Conservation (phyloP, 257 asterid species). For the Petunia axillaris region DNA sequence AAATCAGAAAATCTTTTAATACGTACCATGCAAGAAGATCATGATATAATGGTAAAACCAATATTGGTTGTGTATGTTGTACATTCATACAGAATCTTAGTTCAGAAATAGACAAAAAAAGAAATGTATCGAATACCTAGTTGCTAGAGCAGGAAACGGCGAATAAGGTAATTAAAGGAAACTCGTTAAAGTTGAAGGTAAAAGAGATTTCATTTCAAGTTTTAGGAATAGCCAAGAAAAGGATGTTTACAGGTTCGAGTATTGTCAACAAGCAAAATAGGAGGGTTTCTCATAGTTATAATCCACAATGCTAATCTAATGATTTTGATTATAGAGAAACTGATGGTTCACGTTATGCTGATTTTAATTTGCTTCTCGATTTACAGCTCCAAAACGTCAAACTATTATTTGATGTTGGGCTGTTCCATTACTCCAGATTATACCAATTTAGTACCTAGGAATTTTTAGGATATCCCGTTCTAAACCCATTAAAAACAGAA, state of each 20-base stretch:
- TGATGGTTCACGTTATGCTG: not conserved
- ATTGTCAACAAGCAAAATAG: not conserved
- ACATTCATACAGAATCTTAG: not conserved
- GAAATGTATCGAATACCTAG: no score
- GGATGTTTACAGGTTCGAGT: not conserved
- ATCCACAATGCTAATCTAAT: not conserved
- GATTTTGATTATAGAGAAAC: not conserved
- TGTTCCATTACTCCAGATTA: not conserved
- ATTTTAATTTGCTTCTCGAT: not conserved
- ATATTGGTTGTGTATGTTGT: not conserved
- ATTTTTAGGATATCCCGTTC: not conserved
- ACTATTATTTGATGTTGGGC: not conserved
- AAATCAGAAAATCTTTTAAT: not conserved
- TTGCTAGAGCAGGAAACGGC: not conserved
- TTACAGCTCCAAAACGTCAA: not conserved
- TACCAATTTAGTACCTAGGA: not conserved
- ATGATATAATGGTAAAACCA: no score
- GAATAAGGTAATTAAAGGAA: not conserved
- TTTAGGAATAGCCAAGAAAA: no score
- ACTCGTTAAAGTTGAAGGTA: no score
- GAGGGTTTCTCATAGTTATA: not conserved
- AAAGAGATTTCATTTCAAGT: no score
- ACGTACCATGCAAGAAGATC: not conserved
- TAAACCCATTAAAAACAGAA: no score
- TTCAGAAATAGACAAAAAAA: not conserved